Base-by-base conservation (phyloP, 2,329 filamentous ascomycete species). In the Kalaharituber pfeilii region DNA sequence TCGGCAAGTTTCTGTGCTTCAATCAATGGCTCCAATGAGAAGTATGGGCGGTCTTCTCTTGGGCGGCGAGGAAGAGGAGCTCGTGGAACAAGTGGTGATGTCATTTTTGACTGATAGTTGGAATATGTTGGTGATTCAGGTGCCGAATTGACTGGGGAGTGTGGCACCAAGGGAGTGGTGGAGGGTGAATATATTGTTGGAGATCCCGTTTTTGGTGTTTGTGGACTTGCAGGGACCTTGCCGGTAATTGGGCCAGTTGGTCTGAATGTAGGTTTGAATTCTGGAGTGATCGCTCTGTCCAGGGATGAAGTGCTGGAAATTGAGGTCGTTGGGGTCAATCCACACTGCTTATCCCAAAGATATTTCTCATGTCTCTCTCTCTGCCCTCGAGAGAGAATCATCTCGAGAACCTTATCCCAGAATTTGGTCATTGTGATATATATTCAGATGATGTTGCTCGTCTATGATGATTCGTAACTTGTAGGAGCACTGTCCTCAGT, bases 1-100 rank as follows among this genome's bases (percentile, higher is more conserved):
- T 59, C 57, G 5, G 57, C 45, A 13, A 47, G 24, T 22, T 47
- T 47, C 22, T 47, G 42, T 2, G 42, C n/a, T 18, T 29, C 51
- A 18, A 61, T 57, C 11, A 61, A 57, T 18, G 49, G 52, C 30
- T 61, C 59, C 29, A 60, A 60, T 26, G 57, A 60, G 49, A 61
- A 58, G 25, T 47, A 47, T 2, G 42, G 2, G 11, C 42, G 4
- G 42, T 47, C 42, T 25, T 47, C 42, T 11, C 42, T 15, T 1
- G 57, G 59, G 15, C 59, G 57, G 26, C 58, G 57, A 50, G 58
- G 56, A 36, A 56, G 56, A 30, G 59, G 59, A 1, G 55, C 53
- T 29, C 55, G 54, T 27, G 59, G 57, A n/a, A 57, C 57, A 2
- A 22, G 24, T 13, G 11, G 11, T 18, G 15, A 13, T 25, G 5